Conservation (phyloP, 1,139 yeast genomes). For the Blastobotrys malaysiensis region DNA sequence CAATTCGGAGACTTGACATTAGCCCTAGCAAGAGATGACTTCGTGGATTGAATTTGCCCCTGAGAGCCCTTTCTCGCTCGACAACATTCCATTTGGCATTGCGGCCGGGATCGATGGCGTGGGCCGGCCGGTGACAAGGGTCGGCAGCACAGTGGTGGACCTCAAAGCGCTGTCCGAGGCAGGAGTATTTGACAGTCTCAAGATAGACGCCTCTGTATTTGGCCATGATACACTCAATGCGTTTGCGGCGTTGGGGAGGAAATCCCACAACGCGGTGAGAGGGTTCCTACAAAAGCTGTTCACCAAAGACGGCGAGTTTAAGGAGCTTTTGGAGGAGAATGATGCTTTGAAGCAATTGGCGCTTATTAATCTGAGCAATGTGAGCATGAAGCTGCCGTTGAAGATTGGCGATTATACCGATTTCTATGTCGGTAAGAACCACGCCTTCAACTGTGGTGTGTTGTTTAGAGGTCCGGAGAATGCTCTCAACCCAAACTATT, state of each 20-base stretch:
- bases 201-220: conserved; percentile 12
- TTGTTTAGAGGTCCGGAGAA: conserved; percentile 23
- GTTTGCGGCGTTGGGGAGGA: conserved; percentile 24
- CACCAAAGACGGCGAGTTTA: conserved; percentile 15
- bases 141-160: conserved; percentile 22
- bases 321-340: conserved; percentile 18
- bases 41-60: conserved; percentile 17
- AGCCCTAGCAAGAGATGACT: background rate
- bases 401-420: conserved; percentile 27
- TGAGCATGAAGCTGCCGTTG: conserved; percentile 21
- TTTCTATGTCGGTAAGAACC: conserved; percentile 24
- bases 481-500: conserved; percentile 26
- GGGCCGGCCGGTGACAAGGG: conserved; percentile 19
- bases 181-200: conserved; percentile 16
- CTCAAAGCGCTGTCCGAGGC: conserved; percentile 14
- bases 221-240: conserved; percentile 17
- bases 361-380: conserved; percentile 10
- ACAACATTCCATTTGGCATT: conserved; percentile 24
- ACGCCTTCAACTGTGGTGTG: conserved; percentile 26
- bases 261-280: conserved; percentile 18
- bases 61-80: conserved; percentile 19
- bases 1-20: background rate
- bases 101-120: conserved; percentile 14
- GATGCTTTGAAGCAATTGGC: conserved; percentile 9
- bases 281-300: conserved; percentile 20